Evolutionary conservation across 306 rosid genomes (phyloP).

Genomic region (Parietaria judaica): DNA sequence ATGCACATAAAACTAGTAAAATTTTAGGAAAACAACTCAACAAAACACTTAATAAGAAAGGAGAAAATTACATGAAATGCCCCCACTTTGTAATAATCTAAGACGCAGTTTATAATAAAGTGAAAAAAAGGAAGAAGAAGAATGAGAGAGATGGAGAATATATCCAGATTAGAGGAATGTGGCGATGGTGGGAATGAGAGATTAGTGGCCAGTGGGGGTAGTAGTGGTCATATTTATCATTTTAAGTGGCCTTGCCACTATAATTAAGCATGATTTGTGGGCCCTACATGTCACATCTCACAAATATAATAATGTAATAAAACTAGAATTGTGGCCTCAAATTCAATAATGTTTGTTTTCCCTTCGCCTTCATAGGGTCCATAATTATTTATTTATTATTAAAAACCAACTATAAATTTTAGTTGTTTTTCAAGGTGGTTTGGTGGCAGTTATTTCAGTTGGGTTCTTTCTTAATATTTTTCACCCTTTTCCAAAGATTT

Average conservation of each 20-base stretch:
- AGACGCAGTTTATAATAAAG: background rate
- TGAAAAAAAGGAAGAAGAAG: background rate
- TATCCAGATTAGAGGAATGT: conserved; percentile 1
- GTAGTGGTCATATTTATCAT: conserved; percentile 12
- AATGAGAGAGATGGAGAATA: background rate
- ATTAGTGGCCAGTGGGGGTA: conserved; percentile 7
- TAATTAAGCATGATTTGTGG: conserved; percentile 7
- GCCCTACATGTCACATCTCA: conserved; percentile 5
- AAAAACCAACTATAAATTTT: background rate
- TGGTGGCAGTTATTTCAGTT: conserved; percentile 16
- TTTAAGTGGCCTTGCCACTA: conserved; percentile 16
- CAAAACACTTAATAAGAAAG: background rate
- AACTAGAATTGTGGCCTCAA: conserved; percentile 1
- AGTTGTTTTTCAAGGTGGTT: background rate
- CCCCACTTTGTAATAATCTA: background rate
- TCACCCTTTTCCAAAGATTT: background rate
- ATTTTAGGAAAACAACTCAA: background rate
- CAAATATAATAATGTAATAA: background rate
- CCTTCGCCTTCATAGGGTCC: conserved; percentile 4
- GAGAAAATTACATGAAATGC: background rate
- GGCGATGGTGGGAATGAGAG: conserved; percentile 6
- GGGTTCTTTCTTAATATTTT: background rate
- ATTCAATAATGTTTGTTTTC: conserved; percentile 2
- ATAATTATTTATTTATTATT: background rate
- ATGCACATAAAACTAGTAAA: background rate